Base-by-base conservation (phyloP, 805 yeast genomes). In the Wickerhamomyces chambardii region DNA sequence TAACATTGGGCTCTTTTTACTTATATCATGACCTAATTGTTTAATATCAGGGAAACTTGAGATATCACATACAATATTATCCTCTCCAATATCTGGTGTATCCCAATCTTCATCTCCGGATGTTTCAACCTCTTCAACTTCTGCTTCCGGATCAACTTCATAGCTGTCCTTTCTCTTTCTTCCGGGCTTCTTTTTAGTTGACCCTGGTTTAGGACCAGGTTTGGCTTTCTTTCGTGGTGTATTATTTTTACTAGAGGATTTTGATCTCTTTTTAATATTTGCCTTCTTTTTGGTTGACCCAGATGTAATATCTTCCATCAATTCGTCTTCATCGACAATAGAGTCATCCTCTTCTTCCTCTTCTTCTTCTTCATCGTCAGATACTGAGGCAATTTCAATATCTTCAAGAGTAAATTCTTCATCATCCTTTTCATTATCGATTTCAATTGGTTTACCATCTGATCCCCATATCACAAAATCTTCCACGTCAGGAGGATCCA, bases 401-500 rank as follows among this genome's bases (percentile, higher is more conserved):
- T 37, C 45, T 2, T 39, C 47, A 4, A 38, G 48, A n/a, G 43
- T 43, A 29, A 46, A 52, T n/a, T 51, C 56, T n/a, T 47, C 58
- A 30, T 56, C 59, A 29, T 50, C 53, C 3, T 48, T 56, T 26
- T 50, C 60, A 28, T 58, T 58, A 31, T 47, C 53, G 10, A 50
- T 46, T 7, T 47, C 48, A 15, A 44, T 50, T 26, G 67, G 65
- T 39, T 59, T 62, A 2, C 70, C 74, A 45, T 56, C 51, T 37
- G 63, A 60, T 17, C 64, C 70, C 54, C 47, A 64, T 29, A 48
- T 47, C 9, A 62, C 63, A 41, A 69, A 65, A 21, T 64, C 74
- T 27, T 69, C 73, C 15, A 63, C 50, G 15, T 57, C 56, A 1
- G 75, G 69, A 3, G 79, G 73, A 26, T 71, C 69, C 19, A 61